Percentiles rank a stretch among this genome's conserved stretches.
Conservation (phyloP, 1,284 basidiomycete species). For the Cryptococcus hybrid region DNA sequence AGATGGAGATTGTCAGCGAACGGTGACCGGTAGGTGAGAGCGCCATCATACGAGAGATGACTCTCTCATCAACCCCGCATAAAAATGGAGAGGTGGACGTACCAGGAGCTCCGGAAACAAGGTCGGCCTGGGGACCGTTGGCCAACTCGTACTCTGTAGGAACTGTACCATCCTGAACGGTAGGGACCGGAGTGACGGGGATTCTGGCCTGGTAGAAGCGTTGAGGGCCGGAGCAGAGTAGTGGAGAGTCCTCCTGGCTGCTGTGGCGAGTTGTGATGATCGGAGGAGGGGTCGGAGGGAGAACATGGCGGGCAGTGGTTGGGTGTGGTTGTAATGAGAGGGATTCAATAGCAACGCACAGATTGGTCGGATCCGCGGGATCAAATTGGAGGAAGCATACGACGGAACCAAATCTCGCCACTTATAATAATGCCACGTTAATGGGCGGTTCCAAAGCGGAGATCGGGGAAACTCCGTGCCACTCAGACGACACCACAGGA, state of each 20-base stretch:
- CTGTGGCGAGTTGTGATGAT: background rate
- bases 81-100: slow-evolving; percentile 10
- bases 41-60: too few relatives aligned
- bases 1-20: background rate
- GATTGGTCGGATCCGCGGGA: too few relatives aligned
- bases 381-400: too few relatives aligned
- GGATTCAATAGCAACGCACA: background rate
- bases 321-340: background rate
- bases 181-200: slow-evolving; percentile 5
- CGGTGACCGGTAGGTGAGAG: background rate
- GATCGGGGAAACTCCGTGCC: too few relatives aligned
- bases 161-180: slow-evolving; percentile 8
- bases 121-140: slow-evolving; percentile 30
- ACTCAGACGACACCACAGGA: too few relatives aligned
- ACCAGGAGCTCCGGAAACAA: slow-evolving; percentile 49
- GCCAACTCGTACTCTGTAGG: slow-evolving; percentile 8
- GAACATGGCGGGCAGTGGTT: slow-evolving; percentile 6
- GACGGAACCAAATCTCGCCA: too few relatives aligned
- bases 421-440: too few relatives aligned
- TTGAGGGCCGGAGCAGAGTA: slow-evolving; percentile 6
- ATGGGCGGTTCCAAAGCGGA: too few relatives aligned
- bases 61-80: too few relatives aligned
- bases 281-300: slow-evolving; percentile 10
- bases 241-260: slow-evolving; percentile 5
- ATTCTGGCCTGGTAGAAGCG: background rate